phyloP scores from a whole-genome alignment of 179 eudicot species.

The Spergularia azorica region DNA sequence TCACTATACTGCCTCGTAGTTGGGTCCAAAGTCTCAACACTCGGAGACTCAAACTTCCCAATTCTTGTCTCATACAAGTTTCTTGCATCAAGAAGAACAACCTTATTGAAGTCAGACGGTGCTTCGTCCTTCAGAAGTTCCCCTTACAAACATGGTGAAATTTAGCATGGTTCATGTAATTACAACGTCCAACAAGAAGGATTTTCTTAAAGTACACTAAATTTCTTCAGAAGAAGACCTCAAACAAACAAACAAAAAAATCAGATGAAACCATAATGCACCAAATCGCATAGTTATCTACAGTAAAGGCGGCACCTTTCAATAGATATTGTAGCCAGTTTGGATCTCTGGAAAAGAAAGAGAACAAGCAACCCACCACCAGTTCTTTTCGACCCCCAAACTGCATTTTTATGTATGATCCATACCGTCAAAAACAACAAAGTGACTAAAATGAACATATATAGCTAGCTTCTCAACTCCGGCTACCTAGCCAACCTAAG shows the following conservation, averaged over 20 bases:
- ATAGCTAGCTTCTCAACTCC: no score
- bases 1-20: slow-evolving; percentile 91
- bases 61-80: slow-evolving; percentile 96
- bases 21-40: slow-evolving; percentile 86
- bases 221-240: background rate
- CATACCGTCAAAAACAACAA: no score
- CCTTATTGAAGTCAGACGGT: slow-evolving; percentile 39
- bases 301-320: no score
- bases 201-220: background rate
- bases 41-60: slow-evolving; percentile 74
- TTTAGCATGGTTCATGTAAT: slow-evolving; percentile 20
- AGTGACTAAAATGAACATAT: no score
- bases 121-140: slow-evolving; percentile 40
- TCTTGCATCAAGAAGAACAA: slow-evolving; percentile 89
- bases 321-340: no score
- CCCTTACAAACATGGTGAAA: slow-evolving; percentile 46
- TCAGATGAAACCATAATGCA: background rate
- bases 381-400: no score
- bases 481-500: no score
- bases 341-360: no score
- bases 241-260: no score
- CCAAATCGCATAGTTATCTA: background rate
- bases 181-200: background rate
- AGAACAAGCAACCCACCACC: no score
- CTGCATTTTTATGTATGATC: no score